Percentiles rank a stretch among this genome's conserved stretches.
These are phyloP conservation scores for Leishmania martiniquensis DNA, from an alignment of 208 protist species.

Conservation along the genomic window DNA sequence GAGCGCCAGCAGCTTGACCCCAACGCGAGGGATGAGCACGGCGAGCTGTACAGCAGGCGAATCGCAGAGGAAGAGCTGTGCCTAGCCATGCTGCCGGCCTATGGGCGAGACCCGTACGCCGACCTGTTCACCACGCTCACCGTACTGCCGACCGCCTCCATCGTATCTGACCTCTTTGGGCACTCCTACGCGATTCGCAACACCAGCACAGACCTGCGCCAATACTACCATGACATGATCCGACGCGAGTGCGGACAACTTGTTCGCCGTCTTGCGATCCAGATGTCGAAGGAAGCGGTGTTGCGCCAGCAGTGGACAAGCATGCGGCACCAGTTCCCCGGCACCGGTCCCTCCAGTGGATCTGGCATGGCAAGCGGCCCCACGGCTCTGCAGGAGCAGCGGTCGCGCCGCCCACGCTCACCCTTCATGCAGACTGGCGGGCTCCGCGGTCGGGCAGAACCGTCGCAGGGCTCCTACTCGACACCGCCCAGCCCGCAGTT, in stretches of 20 bases:
- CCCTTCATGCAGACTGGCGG: constrained; percentile 21
- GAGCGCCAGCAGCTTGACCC: neutral
- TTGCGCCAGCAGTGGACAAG: constrained; percentile 26
- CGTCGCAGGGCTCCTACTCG: constrained; percentile 30
- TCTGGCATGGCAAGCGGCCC: constrained; percentile 11
- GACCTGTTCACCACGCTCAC: constrained; percentile 64
- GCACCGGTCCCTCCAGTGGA: neutral
- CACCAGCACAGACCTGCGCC: constrained; percentile 42
- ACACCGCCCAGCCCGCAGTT: constrained; percentile 30
- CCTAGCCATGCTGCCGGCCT: constrained; percentile 18
- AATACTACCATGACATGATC: constrained; percentile 54
- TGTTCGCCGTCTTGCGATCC: constrained; percentile 34
- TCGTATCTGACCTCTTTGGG: constrained; percentile 66
- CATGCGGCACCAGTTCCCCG: constrained; percentile 11
- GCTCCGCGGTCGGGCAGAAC: constrained; percentile 12
- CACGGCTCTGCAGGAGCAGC: constrained; percentile 23
- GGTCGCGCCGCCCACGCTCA: constrained; percentile 22
- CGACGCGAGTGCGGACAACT: constrained; percentile 41
- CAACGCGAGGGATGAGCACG: constrained; percentile 13
- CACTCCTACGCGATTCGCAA: constrained; percentile 62
- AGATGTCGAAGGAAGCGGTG: constrained; percentile 33
- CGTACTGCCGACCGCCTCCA: constrained; percentile 63
- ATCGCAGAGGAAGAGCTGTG: constrained; percentile 20
- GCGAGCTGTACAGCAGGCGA: constrained; percentile 13
- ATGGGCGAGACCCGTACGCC: constrained; percentile 34